These are phyloP conservation scores for Coemansia sp. DNA, from an alignment of 192 early-diverging fungal genomes.

Conservation along the genomic window DNA sequence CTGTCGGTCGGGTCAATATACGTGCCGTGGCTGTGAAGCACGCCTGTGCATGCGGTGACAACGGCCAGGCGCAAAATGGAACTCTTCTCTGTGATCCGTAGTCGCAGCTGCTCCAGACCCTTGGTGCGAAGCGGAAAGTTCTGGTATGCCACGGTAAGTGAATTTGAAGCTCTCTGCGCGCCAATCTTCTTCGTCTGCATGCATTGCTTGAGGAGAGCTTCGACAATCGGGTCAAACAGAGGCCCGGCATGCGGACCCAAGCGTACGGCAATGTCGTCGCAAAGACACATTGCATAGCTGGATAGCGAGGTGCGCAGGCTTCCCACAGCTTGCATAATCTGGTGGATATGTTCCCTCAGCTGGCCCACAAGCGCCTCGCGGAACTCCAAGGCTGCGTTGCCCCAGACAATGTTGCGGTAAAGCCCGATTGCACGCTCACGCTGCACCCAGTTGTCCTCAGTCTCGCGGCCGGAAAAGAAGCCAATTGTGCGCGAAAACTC, in stretches of 20 bases:
- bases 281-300: constrained; percentile 31
- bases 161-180: constrained; percentile 40
- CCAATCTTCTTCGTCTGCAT: constrained; percentile 49
- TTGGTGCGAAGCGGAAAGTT: constrained; percentile 41
- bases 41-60: constrained; percentile 21
- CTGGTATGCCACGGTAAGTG: constrained; percentile 28
- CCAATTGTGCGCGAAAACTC: constrained; percentile 35
- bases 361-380: constrained; percentile 28
- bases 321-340: constrained; percentile 37
- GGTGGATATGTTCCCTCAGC: constrained; percentile 35
- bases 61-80: constrained; percentile 35
- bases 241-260: constrained; percentile 37
- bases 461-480: constrained; percentile 40
- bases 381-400: constrained; percentile 42
- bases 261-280: constrained; percentile 44
- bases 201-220: constrained; percentile 39
- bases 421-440: constrained; percentile 42
- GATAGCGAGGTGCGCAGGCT: constrained; percentile 51
- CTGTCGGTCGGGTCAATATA: constrained; percentile 26
- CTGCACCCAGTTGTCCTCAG: constrained; percentile 48
- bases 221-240: constrained; percentile 33
- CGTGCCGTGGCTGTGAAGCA: constrained; percentile 27
- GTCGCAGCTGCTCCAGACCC: constrained; percentile 23
- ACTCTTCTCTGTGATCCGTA: constrained; percentile 44
- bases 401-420: constrained; percentile 51